Evolutionary conservation across 768 basidiomycete genomes (phyloP).

Genomic region (Naematelia encephala): DNA sequence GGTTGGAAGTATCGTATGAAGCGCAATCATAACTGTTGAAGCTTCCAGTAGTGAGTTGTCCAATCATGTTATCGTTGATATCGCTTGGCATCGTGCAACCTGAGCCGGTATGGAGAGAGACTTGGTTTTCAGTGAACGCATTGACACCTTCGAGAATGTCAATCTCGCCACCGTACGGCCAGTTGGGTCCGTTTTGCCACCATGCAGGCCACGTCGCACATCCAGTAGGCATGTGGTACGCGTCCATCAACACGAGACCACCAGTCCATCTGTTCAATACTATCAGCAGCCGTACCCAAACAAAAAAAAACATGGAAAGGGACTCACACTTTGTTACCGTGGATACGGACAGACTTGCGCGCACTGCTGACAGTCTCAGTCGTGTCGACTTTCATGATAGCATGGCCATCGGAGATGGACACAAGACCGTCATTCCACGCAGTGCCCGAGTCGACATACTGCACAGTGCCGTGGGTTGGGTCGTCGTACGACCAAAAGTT

Average conservation of each 20-base stretch:
- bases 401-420: slow-evolving; percentile 64
- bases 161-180: slow-evolving; percentile 51
- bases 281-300: neutral
- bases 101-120: slow-evolving; percentile 54
- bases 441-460: slow-evolving; percentile 58
- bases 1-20: slow-evolving; percentile 47
- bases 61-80: slow-evolving; percentile 25
- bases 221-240: slow-evolving; percentile 83
- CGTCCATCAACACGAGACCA: slow-evolving; percentile 77
- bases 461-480: slow-evolving; percentile 68
- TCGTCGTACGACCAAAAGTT: slow-evolving; percentile 62
- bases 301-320: slow-evolving; percentile 17
- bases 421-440: slow-evolving; percentile 60
- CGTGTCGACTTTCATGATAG: slow-evolving; percentile 84
- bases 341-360: slow-evolving; percentile 73
- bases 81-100: slow-evolving; percentile 51
- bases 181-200: slow-evolving; percentile 58
- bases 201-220: slow-evolving; percentile 80
- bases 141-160: slow-evolving; percentile 57
- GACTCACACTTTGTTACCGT: slow-evolving; percentile 51
- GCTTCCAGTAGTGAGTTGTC: slow-evolving; percentile 43
- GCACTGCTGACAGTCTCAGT: slow-evolving; percentile 66
- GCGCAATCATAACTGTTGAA: slow-evolving; percentile 48
- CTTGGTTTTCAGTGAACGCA: slow-evolving; percentile 52
- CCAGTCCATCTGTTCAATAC: slow-evolving; percentile 49